A percentile compares a stretch with the other conserved stretches of the same genome.
Evolutionary conservation across 495 filamentous ascomycete genomes (phyloP).

Genomic region (Tuber brumale): DNA sequence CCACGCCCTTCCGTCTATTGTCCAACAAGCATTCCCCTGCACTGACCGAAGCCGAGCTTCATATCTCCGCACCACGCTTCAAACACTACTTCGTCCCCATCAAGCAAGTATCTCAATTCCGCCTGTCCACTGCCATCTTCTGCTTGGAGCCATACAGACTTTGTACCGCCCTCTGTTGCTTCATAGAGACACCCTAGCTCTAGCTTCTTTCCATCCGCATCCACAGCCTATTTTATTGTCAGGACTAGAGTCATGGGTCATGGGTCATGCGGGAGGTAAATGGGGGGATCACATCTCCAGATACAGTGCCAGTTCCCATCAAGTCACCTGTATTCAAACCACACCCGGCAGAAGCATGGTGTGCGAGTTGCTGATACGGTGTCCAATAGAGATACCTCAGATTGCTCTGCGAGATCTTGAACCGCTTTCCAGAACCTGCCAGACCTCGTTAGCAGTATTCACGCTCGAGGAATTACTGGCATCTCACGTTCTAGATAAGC

Average conservation of each 20-base stretch:
- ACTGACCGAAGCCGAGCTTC: constrained; percentile 65
- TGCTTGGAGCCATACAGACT: constrained; percentile 51
- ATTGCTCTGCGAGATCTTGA: constrained; percentile 48
- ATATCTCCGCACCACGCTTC: constrained; percentile 53
- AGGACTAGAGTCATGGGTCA: not conserved
- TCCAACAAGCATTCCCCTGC: constrained; percentile 47
- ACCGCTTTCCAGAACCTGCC: constrained; percentile 50
- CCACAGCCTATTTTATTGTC: not conserved
- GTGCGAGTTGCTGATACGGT: constrained; percentile 74
- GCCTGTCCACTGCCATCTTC: constrained; percentile 59
- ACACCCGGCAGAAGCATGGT: constrained; percentile 80
- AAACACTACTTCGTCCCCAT: constrained; percentile 72
- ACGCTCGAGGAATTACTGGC: not conserved
- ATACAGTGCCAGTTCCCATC: constrained; percentile 84
- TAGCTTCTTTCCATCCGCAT: constrained; percentile 46
- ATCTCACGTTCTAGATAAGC: not conserved
- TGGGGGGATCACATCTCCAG: constrained; percentile 46
- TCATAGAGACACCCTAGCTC: constrained; percentile 72
- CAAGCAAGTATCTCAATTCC: constrained; percentile 66
- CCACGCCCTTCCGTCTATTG: not conserved
- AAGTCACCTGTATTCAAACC: constrained; percentile 72
- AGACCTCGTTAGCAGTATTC: not conserved
- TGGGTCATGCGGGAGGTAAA: not conserved
- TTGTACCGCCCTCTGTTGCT: constrained; percentile 51
- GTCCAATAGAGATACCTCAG: constrained; percentile 67